Conservation (phyloP, 306 rosid species). For the Canavalia ensiformis region DNA sequence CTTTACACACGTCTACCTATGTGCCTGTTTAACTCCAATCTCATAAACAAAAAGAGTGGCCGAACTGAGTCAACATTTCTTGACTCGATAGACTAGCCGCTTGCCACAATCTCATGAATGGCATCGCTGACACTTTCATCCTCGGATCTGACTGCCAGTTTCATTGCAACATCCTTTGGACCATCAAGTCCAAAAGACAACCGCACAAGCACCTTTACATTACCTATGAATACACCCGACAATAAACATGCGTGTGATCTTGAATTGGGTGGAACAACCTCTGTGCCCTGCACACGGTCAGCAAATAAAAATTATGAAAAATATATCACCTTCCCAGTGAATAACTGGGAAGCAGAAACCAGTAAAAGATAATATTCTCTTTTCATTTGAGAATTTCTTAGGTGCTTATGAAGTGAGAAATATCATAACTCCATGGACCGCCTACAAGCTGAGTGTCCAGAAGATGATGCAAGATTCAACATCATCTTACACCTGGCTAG, state of each 20-base stretch:
- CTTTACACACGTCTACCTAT: conserved; percentile 60
- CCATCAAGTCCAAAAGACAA: conserved; percentile 91
- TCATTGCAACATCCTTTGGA: conserved; percentile 95
- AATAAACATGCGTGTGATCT: conserved; percentile 87
- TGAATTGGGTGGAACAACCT: conserved; percentile 86
- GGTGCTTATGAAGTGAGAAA: conserved; percentile 1
- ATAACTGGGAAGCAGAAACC: conserved; percentile 17
- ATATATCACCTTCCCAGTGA: conserved; percentile 38
- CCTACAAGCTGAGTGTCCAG: background rate
- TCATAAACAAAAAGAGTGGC: conserved; percentile 48
- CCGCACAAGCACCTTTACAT: conserved; percentile 81
- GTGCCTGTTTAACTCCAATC: conserved; percentile 53
- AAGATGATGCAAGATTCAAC: conserved; percentile 8
- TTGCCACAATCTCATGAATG: conserved; percentile 90
- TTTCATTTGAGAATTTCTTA: conserved; percentile 24
- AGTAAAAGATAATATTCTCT: conserved; percentile 2
- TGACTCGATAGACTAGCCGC: conserved; percentile 70
- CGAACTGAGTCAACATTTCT: conserved; percentile 46
- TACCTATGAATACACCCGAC: conserved; percentile 89
- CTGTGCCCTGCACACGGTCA: conserved; percentile 78
- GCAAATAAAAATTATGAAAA: conserved; percentile 1
- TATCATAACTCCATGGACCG: background rate
- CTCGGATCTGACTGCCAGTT: conserved; percentile 84
- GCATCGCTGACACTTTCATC: conserved; percentile 80
- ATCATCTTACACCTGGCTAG: background rate